Evolutionary conservation across 2,329 filamentous ascomycete genomes (phyloP).

Genomic region (Sporothrix brunneoviolacea): DNA sequence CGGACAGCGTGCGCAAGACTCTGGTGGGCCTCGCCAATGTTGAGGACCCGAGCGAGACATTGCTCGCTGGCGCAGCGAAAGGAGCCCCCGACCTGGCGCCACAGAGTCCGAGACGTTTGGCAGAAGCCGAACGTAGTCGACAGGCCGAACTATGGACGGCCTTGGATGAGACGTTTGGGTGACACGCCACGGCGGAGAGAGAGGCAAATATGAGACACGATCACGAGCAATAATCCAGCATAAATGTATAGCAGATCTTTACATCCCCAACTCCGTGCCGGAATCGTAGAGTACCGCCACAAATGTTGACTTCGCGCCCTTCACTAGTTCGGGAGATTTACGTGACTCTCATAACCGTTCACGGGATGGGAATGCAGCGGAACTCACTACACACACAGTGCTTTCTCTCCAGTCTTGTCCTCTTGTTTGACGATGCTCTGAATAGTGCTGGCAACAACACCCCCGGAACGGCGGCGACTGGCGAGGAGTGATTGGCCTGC

Average conservation of each 20-base stretch:
- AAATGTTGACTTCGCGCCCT: too few relatives aligned
- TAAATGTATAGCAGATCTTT: too few relatives aligned
- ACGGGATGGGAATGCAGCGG: slow-evolving; percentile 46
- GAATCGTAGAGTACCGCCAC: too few relatives aligned
- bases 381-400: slow-evolving; percentile 46
- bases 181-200: slow-evolving; percentile 26
- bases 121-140: neutral
- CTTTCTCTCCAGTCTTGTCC: slow-evolving; percentile 33
- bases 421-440: slow-evolving; percentile 46
- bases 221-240: too few relatives aligned
- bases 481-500: too few relatives aligned
- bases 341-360: neutral
- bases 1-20: slow-evolving; percentile 65
- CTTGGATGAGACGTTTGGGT: slow-evolving; percentile 36
- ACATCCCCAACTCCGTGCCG: too few relatives aligned
- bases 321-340: neutral
- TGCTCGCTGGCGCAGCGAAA: slow-evolving; percentile 14
- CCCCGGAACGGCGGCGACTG: slow-evolving; percentile 11
- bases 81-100: neutral
- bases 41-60: slow-evolving; percentile 25
- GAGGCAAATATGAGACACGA: too few relatives aligned
- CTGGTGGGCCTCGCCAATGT: slow-evolving; percentile 61
- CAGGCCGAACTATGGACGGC: slow-evolving; percentile 34
- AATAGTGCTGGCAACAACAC: slow-evolving; percentile 38
- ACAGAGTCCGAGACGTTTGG: neutral